Evolutionary conservation across 2,329 filamentous ascomycete genomes (phyloP).

Genomic region (Sporothrix humicola): DNA sequence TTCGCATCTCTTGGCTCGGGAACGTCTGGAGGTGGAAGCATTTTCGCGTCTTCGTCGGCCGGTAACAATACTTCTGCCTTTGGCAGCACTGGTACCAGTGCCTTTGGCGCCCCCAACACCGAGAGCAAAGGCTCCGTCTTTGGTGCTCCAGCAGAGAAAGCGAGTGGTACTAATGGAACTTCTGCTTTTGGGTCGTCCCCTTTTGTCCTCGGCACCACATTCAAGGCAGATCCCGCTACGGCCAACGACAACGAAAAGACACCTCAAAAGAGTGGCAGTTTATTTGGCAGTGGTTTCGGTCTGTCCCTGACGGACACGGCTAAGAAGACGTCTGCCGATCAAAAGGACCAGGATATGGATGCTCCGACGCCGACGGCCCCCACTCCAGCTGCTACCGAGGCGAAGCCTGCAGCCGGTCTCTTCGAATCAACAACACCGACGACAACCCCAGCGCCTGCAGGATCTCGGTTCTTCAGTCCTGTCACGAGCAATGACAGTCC

Average conservation of each 20-base stretch:
- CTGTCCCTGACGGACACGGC: constrained; percentile 55
- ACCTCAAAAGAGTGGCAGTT: constrained; percentile 40
- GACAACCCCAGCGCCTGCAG: constrained; percentile 38
- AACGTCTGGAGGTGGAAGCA: constrained; percentile 45
- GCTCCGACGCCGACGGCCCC: constrained; percentile 42
- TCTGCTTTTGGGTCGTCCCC: constrained; percentile 56
- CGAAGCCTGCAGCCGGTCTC: constrained; percentile 37
- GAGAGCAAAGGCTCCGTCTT: constrained; percentile 50
- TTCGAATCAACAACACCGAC: constrained; percentile 41
- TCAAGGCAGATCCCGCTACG: constrained; percentile 66
- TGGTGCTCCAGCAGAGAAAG: constrained; percentile 49
- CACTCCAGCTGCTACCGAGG: constrained; percentile 33
- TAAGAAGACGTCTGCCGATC: constrained; percentile 36
- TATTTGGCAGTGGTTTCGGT: constrained; percentile 68
- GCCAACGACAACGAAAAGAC: constrained; percentile 64
- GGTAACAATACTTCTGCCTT: constrained; percentile 45
- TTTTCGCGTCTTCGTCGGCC: constrained; percentile 47
- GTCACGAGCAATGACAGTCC: constrained; percentile 28
- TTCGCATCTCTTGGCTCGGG: constrained; percentile 57
- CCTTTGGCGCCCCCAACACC: constrained; percentile 38
- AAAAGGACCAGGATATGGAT: constrained; percentile 62
- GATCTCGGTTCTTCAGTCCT: constrained; percentile 39
- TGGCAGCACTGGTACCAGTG: constrained; percentile 36
- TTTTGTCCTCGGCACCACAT: constrained; percentile 72
- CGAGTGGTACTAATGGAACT: constrained; percentile 47